A percentile compares a stretch with the other conserved stretches of the same genome.
phyloP scores from a whole-genome alignment of 176 grass and related monocot genomes.

The Miscanthus lutarioriparius region DNA sequence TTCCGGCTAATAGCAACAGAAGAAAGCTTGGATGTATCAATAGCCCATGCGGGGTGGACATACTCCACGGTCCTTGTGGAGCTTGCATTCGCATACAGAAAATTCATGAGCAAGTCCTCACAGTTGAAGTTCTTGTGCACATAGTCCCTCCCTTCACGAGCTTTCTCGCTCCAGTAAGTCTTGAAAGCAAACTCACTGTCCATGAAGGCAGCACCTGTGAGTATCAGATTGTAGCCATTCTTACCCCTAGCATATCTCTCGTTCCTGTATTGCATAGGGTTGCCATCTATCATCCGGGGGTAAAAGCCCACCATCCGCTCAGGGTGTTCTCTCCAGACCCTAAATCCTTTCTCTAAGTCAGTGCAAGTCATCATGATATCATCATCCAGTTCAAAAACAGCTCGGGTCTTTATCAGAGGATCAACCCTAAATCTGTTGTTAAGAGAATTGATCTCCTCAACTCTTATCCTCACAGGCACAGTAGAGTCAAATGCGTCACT shows the following conservation, averaged over 20 bases:
- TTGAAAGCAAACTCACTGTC: conserved; percentile 81
- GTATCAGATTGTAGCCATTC: conserved; percentile 85
- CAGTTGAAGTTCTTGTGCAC: conserved; percentile 96
- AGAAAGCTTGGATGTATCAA: conserved; percentile 96
- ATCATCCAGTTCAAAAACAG: conserved; percentile 93
- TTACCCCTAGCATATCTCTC: conserved; percentile 92
- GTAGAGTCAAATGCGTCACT: conserved; percentile 69
- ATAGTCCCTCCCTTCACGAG: conserved; percentile 68
- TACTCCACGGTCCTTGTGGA: conserved; percentile 77
- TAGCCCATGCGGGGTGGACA: conserved; percentile 94
- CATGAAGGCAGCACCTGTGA: conserved; percentile 97
- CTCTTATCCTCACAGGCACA: conserved; percentile 85
- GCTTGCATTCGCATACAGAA: conserved; percentile 76
- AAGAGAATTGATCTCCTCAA: conserved; percentile 85
- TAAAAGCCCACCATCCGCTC: conserved; percentile 89
- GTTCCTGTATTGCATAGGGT: conserved; percentile 72
- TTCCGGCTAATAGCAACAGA: conserved; percentile 81
- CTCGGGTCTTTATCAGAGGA: conserved; percentile 84
- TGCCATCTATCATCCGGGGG: conserved; percentile 80
- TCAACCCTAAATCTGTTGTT: conserved; percentile 92
- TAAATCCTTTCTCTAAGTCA: conserved; percentile 95
- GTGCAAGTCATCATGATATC: conserved; percentile 99
- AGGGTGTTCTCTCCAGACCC: conserved; percentile 93
- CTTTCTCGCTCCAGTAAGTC: conserved; percentile 85
- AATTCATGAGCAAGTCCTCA: conserved; percentile 96